These are phyloP conservation scores for Nothophaeocryptopus gaeumannii DNA, from an alignment of 2,329 filamentous ascomycete genomes.

Conservation along the genomic window DNA sequence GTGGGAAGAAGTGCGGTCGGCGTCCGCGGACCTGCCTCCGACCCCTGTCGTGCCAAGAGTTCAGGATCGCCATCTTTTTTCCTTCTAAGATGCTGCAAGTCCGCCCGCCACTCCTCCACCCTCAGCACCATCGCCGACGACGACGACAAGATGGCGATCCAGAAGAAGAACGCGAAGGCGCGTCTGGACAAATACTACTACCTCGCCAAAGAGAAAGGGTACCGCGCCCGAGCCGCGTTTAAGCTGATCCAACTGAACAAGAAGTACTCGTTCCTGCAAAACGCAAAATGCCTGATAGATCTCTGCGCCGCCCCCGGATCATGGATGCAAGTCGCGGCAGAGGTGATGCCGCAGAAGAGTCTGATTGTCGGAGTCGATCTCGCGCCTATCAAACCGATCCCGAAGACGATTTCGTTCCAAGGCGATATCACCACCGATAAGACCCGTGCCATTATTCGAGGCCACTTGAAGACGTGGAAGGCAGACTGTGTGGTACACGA, in stretches of 20 bases:
- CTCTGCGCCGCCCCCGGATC: constrained; percentile 95
- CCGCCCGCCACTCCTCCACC: too few species aligned
- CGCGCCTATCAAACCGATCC: constrained; percentile 91
- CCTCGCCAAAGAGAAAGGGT: constrained; percentile 97
- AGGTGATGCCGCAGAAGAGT: constrained; percentile 86
- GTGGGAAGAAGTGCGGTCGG: too few species aligned
- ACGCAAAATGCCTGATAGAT: constrained; percentile 94
- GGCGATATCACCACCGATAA: constrained; percentile 98
- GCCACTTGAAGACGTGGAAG: constrained; percentile 93
- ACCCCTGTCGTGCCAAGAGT: too few species aligned
- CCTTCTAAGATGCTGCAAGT: too few species aligned
- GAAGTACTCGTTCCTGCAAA: constrained; percentile 97
- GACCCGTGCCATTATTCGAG: constrained; percentile 82
- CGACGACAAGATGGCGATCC: constrained; percentile 71
- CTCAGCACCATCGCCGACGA: too few species aligned
- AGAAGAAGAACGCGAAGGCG: constrained; percentile 98
- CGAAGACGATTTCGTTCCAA: constrained; percentile 90
- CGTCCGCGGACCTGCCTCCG: too few species aligned
- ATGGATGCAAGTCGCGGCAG: constrained; percentile 94
- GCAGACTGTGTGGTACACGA: constrained; percentile 94
- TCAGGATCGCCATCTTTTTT: too few species aligned
- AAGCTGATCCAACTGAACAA: constrained; percentile 98
- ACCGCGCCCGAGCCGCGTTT: constrained; percentile 91
- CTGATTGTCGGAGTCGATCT: constrained; percentile 94
- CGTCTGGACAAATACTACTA: constrained; percentile 99